Evolutionary conservation across 176 grass and related monocot species (phyloP), one percentile per base, ranked within the genome.

Genomic region (Tuctoria greenei): DNA sequence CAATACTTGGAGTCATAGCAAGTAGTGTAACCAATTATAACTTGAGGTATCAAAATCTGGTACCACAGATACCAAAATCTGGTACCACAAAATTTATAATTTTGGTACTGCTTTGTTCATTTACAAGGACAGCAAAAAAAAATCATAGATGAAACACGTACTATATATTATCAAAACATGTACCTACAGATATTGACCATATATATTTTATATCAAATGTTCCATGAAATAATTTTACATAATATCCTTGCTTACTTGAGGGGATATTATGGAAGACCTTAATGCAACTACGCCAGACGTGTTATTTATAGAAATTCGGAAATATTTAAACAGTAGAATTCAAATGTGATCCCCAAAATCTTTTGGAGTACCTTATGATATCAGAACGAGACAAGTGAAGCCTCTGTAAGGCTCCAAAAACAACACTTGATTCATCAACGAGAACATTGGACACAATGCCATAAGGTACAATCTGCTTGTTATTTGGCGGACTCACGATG

Each of bases 401-500:
- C 75, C 55, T 88, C 39, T 69, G 75, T 50, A 88, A 68, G 25
- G 80, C 69, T 74, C 86, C 86, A 83, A 62, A 83, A 74, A 79
- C 35, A 54, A 63, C 38, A 79, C 74, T 79, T 83, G 52, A 62
- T 74, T 83, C 75, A 74, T 79, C 74, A 88, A 3, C 64, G 6
- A 79, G 23, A 61, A 55, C 69, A 79, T 43, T 87, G 36, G 61
- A 10, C 12, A 67, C 26, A 45, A 38, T 38, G 54, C 62, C 80
- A 74, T 83, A 87, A 67, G 74, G 74, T 50, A 83, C 74, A 23
- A 88, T 79, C 72, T 88, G 80, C 54, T 83, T 88, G 61, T 57
- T 83, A 55, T 83, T 25, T 74, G 69, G 69, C 10, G 59, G 43
- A 28, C 51, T 73, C 8, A 25, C 75, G 54, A 83, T 79, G 55